Evolutionary conservation across 2,329 filamentous ascomycete species (phyloP), one percentile per base, ranked within the genome.

Genomic region (Phialophora verrucosa): DNA sequence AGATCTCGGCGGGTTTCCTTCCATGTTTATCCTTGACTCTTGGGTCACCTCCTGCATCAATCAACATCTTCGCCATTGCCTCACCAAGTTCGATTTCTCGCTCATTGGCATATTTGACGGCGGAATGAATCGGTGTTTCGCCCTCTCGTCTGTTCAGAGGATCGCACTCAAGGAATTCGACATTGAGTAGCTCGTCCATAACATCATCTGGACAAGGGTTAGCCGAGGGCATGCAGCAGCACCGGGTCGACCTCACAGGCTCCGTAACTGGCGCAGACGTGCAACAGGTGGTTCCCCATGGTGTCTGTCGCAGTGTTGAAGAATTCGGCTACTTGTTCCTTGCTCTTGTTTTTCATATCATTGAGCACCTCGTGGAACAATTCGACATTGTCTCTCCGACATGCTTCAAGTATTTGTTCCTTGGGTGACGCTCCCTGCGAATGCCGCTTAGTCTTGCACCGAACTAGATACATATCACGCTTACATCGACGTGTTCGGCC

Each of bases 361-460:
- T 85, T 80, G 72, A 97, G 84, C 64, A 93, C 85, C 74, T 95
- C 90, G 73, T 86, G 81, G 64, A 98, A 87, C 67, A 98, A 88
- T 62, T 94, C 90, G 72, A 89, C 89, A 81, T 98, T 97, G 85
- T 98, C 94, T 75, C 93, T 88, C 68, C 94, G 92, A 81, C 91
- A 96, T 74, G 95, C 92, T 83, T 96, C 94, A 80, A 98, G 88
- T 73, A 98, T 87, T 75, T 91, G 87, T 82, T 98, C 94, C 78
- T 89, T 85, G 55, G 89, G 87, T 67, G 91, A 91, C 73, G 94
- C 94, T 77, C 94, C 95, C 90, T 96, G 74, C 51, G 12, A 62
- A 42, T 38, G 38, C 17, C 31, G 20, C 17, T 63, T 25, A 64
- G 64, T 58, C 50, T 59, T 35, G 29, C 20, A n/a, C 23, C 2